A percentile compares a stretch with the other conserved stretches of the same genome.
Conservation (phyloP, 2,329 filamentous ascomycete species). For the Trichoderma harzianum region DNA sequence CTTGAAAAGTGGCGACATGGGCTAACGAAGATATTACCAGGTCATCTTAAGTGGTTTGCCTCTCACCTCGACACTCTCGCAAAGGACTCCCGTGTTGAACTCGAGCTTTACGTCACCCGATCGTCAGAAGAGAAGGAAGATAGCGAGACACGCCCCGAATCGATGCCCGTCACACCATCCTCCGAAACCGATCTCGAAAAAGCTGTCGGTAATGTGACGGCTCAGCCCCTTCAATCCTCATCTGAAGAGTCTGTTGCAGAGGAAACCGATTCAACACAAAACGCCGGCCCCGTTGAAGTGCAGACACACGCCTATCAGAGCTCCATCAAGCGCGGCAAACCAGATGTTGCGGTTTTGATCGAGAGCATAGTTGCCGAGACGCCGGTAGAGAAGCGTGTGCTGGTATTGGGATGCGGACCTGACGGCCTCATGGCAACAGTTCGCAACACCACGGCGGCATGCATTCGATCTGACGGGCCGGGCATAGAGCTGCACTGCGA, state of each 20-base stretch:
- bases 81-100: conserved; percentile 29
- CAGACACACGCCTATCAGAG: conserved; percentile 19
- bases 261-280: conserved; percentile 22
- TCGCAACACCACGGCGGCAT: conserved; percentile 39
- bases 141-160: conserved; percentile 2
- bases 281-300: not conserved
- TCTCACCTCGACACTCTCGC: conserved; percentile 33
- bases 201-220: not conserved
- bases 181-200: conserved; percentile 19
- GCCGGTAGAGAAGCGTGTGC: conserved; percentile 32
- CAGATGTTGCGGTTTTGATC: conserved; percentile 38
- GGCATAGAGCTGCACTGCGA: conserved; percentile 48
- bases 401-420: conserved; percentile 48
- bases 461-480: conserved; percentile 40
- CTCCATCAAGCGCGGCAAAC: conserved; percentile 33
- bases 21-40: conserved; percentile 23
- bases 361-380: conserved; percentile 29
- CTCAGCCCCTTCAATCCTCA: not conserved
- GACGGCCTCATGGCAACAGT: conserved; percentile 40
- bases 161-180: conserved; percentile 14
- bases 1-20: not conserved
- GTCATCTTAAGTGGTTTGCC: conserved; percentile 37
- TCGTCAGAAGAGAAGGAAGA: not conserved
- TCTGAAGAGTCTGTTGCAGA: conserved; percentile 21
- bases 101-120: conserved; percentile 37